Conservation (phyloP, 1,139 yeast species). For the Yamadazyma jaroonii region DNA sequence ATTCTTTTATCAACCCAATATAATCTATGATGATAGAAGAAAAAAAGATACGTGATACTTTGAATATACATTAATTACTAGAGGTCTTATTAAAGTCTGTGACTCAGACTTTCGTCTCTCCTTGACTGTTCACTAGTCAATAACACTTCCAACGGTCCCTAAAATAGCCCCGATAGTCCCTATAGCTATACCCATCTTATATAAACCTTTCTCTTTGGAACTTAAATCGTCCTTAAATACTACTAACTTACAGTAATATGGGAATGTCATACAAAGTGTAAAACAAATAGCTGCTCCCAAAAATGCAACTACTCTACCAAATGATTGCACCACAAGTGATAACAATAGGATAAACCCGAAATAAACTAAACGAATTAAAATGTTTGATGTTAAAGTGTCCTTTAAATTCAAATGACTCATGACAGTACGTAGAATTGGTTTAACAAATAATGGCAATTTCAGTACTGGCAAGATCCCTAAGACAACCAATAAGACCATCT, state of each 20-base stretch:
- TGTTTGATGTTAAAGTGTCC: conserved; percentile 15
- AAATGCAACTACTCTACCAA: conserved; percentile 80
- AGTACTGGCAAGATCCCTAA: conserved; percentile 43
- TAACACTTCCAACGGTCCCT: conserved; percentile 40
- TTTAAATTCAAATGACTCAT: conserved; percentile 18
- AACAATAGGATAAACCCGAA: conserved; percentile 29
- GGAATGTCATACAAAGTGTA: conserved; percentile 75
- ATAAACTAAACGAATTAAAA: conserved; percentile 21
- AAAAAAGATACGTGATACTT: neutral
- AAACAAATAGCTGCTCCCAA: conserved; percentile 82
- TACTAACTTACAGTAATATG: conserved; percentile 65
- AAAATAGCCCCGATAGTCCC: conserved; percentile 47
- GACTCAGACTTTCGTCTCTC: conserved; percentile 9
- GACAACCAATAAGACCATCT: conserved; percentile 28
- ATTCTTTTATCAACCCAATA: conserved; percentile 51
- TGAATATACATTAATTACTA: too few species aligned
- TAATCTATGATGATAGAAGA: conserved; percentile 25
- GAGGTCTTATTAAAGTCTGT: neutral
- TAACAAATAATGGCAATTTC: conserved; percentile 38
- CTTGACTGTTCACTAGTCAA: neutral
- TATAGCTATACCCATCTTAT: conserved; percentile 44
- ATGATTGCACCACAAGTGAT: conserved; percentile 66
- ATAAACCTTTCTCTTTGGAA: conserved; percentile 29
- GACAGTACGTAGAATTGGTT: conserved; percentile 42
- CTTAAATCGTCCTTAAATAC: conserved; percentile 51